Base-by-base conservation (phyloP, 805 yeast species). In the Yueomyces sp. region DNA sequence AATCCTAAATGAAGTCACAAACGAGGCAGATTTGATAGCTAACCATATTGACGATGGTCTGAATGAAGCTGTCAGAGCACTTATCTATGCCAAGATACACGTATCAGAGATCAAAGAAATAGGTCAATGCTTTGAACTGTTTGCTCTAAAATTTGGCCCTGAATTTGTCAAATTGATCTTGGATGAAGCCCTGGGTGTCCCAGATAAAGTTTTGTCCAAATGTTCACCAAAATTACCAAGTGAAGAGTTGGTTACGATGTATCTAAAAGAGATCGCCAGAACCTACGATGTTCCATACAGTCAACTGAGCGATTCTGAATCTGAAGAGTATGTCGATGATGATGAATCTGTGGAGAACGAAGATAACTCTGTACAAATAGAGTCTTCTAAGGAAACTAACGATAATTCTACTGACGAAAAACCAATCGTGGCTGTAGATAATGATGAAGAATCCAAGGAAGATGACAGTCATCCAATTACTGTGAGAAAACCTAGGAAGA, bases 261-360 rank as follows among this genome's bases (percentile, higher is more conserved):
- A 87, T 53, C 65, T 87, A 48, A 66, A 73, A 43, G 96, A 86
- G 55, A 86, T 86, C 47, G 94, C 95, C 1, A 69, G 69, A 42
- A 83, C 94, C 0, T 86, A 87, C 54, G 70, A 72, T 27, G 92
- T 79, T 0, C 82, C 86, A 1, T 87, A 77, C 53, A 77, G 85
- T 32, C 80, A 77, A 11, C 57, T 77, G 19, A 52, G 52, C 33
- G 37, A 37, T n/a, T 60, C 54, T 5, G 37, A 28, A 11, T 52
- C 50, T 8, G 54, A 57, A 8, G 55, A 52, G 3, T 62, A 54
- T 9, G 56, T 49, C 3, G 59, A 46, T 2, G 53, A 53, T 3
- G 61, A 49, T 3, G 52, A 45, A 3, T 60, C 53, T n/a, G 55
- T 52, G 41, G 50, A 49, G 6, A 56, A 47, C 5, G 54, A 49